Base-by-base conservation (phyloP, 2,329 filamentous ascomycete genomes). In the Aspergillus uvarum region DNA sequence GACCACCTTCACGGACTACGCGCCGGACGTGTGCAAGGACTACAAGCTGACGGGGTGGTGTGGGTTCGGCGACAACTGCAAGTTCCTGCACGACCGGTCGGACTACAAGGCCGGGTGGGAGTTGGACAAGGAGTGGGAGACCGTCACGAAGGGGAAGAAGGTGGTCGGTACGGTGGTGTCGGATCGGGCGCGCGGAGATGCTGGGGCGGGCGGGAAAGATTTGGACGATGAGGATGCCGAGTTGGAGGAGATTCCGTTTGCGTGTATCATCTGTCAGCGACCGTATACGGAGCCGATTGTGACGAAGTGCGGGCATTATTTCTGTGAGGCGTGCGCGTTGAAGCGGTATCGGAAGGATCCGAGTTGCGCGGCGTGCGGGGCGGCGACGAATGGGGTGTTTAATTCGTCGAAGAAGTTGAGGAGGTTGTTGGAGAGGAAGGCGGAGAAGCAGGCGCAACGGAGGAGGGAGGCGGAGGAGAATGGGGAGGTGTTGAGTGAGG, bases 231-330 rank as follows among this genome's bases (percentile, higher is more conserved):
- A 94, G 54, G 86, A 89, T 49, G 87, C 86, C 21, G 77, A 94
- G 72, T 78, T 96, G 54, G 88, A 93, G 72, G 89, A 88, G 68
- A 96, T 96, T 22, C 93, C 93, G 0, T 96, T 96, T 72, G 90
- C 87, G 1, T 97, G 93, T 75, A 86, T 96, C 64, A 91, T 96
- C 63, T 97, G 93, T 81, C 87, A 88, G 68, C 84, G 87, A 42
- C 77, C 87, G 1, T 97, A 96, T 77, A 89, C 87, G 68, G 83
- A 85, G 59, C 94, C 95, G 0, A 85, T 98, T 12, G 80, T 94
- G 24, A 98, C 95, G 12, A 89, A 92, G 65, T 99, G 95, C 67
- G 90, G 92, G 0, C 95, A 99, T 75, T 98, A 98, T 75, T 98
- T 98, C 72, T 99, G 95, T 73, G 90, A 97, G 75, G 82, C 84